phyloP scores from a whole-genome alignment of 106 monocot genomes.

The Allium fistulosum region DNA sequence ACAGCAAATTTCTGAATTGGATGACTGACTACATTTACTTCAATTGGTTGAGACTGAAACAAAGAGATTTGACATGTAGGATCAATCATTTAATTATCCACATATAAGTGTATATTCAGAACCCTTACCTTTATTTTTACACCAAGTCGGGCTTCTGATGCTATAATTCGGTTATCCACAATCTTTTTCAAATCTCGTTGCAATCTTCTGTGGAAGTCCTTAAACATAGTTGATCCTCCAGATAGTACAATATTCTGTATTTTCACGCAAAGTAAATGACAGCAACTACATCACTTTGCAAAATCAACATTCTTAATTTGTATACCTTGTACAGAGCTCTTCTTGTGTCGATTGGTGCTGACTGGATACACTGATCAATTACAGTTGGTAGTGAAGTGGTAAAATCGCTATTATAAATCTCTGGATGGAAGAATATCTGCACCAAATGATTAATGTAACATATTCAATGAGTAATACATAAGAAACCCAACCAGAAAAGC shows the following conservation, averaged over 20 bases:
- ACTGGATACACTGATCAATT: slow-evolving; percentile 90
- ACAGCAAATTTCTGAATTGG: slow-evolving; percentile 92
- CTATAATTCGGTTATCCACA: slow-evolving; percentile 61
- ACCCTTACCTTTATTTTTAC: slow-evolving; percentile 61
- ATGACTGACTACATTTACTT: slow-evolving; percentile 88
- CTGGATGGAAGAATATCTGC: slow-evolving; percentile 92
- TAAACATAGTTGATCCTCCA: slow-evolving; percentile 95
- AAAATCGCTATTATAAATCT: slow-evolving; percentile 72
- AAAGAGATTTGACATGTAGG: background rate
- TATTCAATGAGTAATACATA: too few species aligned
- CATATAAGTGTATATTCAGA: slow-evolving; percentile 1
- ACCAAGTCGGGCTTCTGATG: slow-evolving; percentile 50
- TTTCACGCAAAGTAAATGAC: background rate
- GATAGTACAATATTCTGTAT: slow-evolving; percentile 83
- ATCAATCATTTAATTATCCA: slow-evolving; percentile 3
- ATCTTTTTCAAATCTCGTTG: slow-evolving; percentile 91
- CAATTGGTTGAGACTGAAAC: slow-evolving; percentile 70
- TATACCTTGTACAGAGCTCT: slow-evolving; percentile 84
- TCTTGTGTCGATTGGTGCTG: slow-evolving; percentile 89
- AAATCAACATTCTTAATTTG: background rate
- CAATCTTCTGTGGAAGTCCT: slow-evolving; percentile 89
- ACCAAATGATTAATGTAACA: slow-evolving; percentile 1
- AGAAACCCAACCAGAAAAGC: background rate
- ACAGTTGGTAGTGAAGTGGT: slow-evolving; percentile 66
- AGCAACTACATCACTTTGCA: background rate